These are phyloP conservation scores for Syzygium malaccense DNA, from an alignment of 441 rosid genomes.

Conservation along the genomic window DNA sequence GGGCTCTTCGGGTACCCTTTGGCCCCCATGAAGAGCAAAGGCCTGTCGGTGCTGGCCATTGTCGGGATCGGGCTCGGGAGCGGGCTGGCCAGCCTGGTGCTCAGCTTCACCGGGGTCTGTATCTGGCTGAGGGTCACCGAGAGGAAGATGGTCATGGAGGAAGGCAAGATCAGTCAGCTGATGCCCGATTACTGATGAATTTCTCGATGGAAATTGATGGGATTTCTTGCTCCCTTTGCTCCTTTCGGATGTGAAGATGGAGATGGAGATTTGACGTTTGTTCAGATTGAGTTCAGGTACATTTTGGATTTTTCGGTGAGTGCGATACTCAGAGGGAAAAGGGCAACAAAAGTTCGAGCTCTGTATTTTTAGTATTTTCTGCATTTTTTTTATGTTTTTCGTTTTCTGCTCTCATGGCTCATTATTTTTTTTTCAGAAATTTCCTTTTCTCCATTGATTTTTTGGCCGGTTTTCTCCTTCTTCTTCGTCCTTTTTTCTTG, in stretches of 20 bases:
- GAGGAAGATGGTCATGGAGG: constrained; percentile 71
- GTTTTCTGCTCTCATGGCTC: neutral
- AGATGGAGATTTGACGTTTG: neutral
- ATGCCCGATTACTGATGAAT: constrained; percentile 79
- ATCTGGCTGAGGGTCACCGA: constrained; percentile 87
- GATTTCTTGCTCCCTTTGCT: neutral
- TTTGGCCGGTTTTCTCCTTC: constrained; percentile 4
- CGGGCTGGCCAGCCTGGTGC: constrained; percentile 79
- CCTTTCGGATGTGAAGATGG: neutral
- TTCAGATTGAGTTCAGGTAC: neutral
- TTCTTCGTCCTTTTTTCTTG: neutral
- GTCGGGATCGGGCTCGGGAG: constrained; percentile 95
- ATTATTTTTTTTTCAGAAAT: neutral
- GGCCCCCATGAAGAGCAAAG: constrained; percentile 54
- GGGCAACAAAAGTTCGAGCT: constrained; percentile 1
- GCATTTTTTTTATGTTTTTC: constrained; percentile 1
- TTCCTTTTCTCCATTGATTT: neutral
- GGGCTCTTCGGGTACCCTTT: constrained; percentile 89
- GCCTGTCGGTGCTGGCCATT: constrained; percentile 70
- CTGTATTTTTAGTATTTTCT: neutral
- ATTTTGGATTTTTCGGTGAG: neutral
- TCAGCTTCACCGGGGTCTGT: constrained; percentile 88
- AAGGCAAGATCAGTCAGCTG: constrained; percentile 71
- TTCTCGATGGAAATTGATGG: constrained; percentile 4
- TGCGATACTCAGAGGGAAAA: neutral